Evolutionary conservation across 169 alveolate genomes (phyloP).

Genomic region (Babesia divergens): DNA sequence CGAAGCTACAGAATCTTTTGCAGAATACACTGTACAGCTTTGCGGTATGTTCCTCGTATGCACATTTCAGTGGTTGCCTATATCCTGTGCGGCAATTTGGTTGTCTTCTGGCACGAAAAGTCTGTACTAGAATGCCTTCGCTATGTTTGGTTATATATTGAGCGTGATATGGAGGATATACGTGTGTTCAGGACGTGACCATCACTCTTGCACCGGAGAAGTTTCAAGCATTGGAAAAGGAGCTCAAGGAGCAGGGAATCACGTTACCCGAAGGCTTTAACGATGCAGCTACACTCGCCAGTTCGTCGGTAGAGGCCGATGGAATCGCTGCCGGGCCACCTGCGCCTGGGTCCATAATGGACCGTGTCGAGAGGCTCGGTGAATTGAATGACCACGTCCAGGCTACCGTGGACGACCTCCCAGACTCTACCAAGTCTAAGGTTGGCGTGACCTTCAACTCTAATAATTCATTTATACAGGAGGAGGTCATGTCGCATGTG

Average conservation of each 20-base stretch:
- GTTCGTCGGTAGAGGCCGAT: neutral
- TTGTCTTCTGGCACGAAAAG: too few species aligned
- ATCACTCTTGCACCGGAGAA: constrained; percentile 47
- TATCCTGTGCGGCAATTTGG: too few species aligned
- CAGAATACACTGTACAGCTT: constrained; percentile 59
- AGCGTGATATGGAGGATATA: too few species aligned
- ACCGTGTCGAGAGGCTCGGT: constrained; percentile 42
- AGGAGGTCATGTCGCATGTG: neutral
- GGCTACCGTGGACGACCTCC: constrained; percentile 43
- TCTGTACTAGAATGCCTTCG: too few species aligned
- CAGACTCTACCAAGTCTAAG: constrained; percentile 19
- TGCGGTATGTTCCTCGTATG: constrained; percentile 50
- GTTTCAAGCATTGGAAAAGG: constrained; percentile 24
- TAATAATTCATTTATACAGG: constrained; percentile 3
- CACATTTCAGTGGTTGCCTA: too few species aligned
- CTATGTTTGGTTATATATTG: too few species aligned
- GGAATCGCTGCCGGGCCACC: neutral
- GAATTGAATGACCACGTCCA: constrained; percentile 45
- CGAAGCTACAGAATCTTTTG: constrained; percentile 57
- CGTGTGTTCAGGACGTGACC: constrained; percentile 34
- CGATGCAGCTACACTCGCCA: neutral
- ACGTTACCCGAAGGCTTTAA: neutral
- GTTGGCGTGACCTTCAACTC: neutral
- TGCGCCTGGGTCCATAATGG: constrained; percentile 18
- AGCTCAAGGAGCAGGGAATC: constrained; percentile 13